Base-by-base conservation (phyloP, 2,329 filamentous ascomycete genomes). In the Sporothrix mexicana region DNA sequence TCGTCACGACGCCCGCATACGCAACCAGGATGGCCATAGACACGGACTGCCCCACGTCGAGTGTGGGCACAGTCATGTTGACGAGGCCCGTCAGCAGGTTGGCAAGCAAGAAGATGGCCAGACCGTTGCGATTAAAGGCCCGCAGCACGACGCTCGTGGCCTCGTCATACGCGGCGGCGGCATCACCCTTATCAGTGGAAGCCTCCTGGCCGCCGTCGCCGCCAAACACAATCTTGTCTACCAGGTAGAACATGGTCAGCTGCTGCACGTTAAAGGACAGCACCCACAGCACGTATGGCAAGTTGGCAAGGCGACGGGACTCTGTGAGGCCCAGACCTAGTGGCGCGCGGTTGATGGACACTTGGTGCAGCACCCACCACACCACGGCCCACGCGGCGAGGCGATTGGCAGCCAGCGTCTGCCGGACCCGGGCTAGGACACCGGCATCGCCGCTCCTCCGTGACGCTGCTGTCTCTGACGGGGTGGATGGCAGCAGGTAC, bases 221-320 rank as follows among this genome's bases (percentile, higher is more conserved):
- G 0, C 93, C 93, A 80, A 97, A 97, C 80, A 95, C 90, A 2
- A 93, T 36, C 2, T 88, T 90, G 80, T 99, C 95, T 30, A 96
- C 87, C 15, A 91, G 80, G 78, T 91, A 94, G 80, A 95, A 97
- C 1, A 91, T 86, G 8, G 93, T 84, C 10, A 99, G 85, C 80
- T 97, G 94, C n/a, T 87, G 85, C 74, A 89, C 91, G 83, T 98
- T 99, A 85, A 96, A 98, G 2, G 93, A 91, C n/a, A 91, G 88
- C 8, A 97, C 92, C 94, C 95, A 98, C 61, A 97, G 85, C 59
- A 98, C 88, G 80, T 99, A 99, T 0, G 96, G 94, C 75, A 98
- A 86, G 78, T 99, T 99, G 9, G 95, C 96, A 73, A 98, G 85
- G 0, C 96, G 91, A 23, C 96, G 91, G 6, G 96, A 98, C 8